These are phyloP conservation scores for Hypoxylon sp. DNA, from an alignment of 2,329 filamentous ascomycete species.

Conservation along the genomic window DNA sequence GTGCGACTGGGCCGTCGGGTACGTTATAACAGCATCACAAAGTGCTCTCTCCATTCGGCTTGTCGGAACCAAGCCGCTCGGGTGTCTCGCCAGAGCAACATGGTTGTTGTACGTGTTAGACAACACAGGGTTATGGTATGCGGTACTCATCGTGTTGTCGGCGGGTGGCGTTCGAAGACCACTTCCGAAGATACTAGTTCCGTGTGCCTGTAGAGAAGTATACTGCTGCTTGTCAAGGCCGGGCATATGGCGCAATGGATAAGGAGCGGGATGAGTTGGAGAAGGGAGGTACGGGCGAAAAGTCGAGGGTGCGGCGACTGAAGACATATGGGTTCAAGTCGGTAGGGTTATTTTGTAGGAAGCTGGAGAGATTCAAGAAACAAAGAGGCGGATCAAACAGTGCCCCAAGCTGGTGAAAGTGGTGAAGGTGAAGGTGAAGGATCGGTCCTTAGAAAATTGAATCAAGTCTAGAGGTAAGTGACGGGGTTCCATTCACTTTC, in stretches of 20 bases:
- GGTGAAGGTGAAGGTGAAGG: slow-evolving; percentile 13
- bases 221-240: slow-evolving; percentile 38
- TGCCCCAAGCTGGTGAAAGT: slow-evolving; percentile 13
- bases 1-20: too few relatives aligned
- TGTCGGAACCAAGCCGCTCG: slow-evolving; percentile 47
- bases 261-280: slow-evolving; percentile 35
- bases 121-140: slow-evolving; percentile 58
- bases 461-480: too few relatives aligned
- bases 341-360: slow-evolving; percentile 12
- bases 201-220: slow-evolving; percentile 33
- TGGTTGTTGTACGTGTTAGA: slow-evolving; percentile 57
- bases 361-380: slow-evolving; percentile 7
- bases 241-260: slow-evolving; percentile 32
- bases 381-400: slow-evolving; percentile 16
- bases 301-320: slow-evolving; percentile 38
- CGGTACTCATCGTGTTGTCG: slow-evolving; percentile 61
- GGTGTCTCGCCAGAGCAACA: slow-evolving; percentile 52
- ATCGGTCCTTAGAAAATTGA: too few relatives aligned
- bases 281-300: slow-evolving; percentile 42
- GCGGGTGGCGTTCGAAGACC: slow-evolving; percentile 61
- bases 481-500: slow-evolving; percentile 26
- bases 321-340: slow-evolving; percentile 45
- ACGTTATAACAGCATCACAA: slow-evolving; percentile 46
- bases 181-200: slow-evolving; percentile 43
- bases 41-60: slow-evolving; percentile 45